phyloP scores from a whole-genome alignment of 352 stramenopile species.

The Phytophthora vignae region DNA sequence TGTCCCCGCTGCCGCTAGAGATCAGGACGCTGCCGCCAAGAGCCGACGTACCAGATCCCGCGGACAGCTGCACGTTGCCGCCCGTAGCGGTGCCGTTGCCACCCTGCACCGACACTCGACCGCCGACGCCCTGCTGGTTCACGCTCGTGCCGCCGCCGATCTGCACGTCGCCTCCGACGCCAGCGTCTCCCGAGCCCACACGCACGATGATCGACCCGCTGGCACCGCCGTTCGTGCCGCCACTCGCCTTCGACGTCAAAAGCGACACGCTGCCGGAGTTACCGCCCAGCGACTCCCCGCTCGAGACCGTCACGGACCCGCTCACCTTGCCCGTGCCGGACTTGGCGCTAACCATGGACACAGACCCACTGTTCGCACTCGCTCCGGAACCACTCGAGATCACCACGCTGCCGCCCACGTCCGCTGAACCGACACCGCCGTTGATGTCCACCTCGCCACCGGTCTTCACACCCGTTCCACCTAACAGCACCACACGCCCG shows the following conservation, averaged over 20 bases:
- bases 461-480: constrained; percentile 4
- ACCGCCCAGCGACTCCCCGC: neutral
- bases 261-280: constrained; percentile 12
- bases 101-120: too few relatives aligned
- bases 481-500: constrained; percentile 11
- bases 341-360: constrained; percentile 1
- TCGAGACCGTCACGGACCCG: constrained; percentile 14
- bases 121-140: too few relatives aligned
- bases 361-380: constrained; percentile 3
- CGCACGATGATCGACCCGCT: too few relatives aligned
- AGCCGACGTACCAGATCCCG: too few relatives aligned
- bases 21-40: neutral
- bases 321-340: constrained; percentile 12
- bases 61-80: too few relatives aligned
- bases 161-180: too few relatives aligned
- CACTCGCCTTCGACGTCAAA: neutral
- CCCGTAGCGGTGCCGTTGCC: too few relatives aligned
- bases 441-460: constrained; percentile 8
- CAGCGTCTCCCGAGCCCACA: too few relatives aligned
- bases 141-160: too few relatives aligned
- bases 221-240: neutral
- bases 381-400: constrained; percentile 2
- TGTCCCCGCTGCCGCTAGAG: neutral
- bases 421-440: constrained; percentile 1
- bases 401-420: constrained; percentile 1